phyloP scores from a whole-genome alignment of 257 asterid species.

The Euphrasia confusa region DNA sequence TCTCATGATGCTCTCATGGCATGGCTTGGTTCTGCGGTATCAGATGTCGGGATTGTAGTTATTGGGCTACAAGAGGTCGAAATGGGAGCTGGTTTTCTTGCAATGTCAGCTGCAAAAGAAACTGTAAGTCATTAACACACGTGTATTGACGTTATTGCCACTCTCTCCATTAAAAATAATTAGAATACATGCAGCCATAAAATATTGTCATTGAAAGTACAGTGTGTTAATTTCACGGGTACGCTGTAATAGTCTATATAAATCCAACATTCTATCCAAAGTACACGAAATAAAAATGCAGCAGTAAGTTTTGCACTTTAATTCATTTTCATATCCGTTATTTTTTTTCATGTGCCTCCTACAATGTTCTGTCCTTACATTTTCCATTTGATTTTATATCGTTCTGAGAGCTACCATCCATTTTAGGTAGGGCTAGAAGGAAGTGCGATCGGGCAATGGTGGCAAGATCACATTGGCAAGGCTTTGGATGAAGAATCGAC shows the following conservation, averaged over 20 bases:
- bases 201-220: no score
- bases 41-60: slow-evolving; percentile 78
- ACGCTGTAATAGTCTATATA: no score
- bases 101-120: slow-evolving; percentile 99
- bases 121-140: slow-evolving; percentile 47
- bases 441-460: slow-evolving; percentile 92
- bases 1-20: slow-evolving; percentile 80
- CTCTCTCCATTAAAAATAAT: background rate
- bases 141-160: background rate
- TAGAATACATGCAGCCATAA: no score
- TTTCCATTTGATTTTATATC: no score
- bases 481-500: slow-evolving; percentile 71
- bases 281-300: no score
- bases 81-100: slow-evolving; percentile 99
- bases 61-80: slow-evolving; percentile 98
- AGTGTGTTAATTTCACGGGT: no score
- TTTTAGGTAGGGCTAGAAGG: slow-evolving; percentile 99
- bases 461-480: slow-evolving; percentile 92
- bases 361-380: no score
- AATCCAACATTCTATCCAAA: no score
- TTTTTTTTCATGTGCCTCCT: no score
- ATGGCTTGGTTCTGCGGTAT: slow-evolving; percentile 73
- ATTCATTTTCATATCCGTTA: no score
- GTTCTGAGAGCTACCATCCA: background rate
- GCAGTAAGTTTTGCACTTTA: no score